Evolutionary conservation across 2,329 filamentous ascomycete species (phyloP).

Genomic region (Colletotrichum nymphaeae): DNA sequence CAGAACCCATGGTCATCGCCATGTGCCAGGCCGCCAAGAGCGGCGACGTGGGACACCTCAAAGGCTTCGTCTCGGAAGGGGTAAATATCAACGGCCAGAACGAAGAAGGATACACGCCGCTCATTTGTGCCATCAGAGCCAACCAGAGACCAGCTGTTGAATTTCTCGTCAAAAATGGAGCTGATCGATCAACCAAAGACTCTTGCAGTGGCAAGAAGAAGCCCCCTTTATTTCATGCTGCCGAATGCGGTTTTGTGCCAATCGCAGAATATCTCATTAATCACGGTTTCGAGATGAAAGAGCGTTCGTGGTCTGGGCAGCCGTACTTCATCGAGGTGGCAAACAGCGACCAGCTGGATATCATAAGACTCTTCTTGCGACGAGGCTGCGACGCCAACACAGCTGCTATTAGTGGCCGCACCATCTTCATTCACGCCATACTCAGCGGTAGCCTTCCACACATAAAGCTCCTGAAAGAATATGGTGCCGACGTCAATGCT

Average conservation of each 20-base stretch:
- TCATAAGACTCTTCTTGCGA: conserved; percentile 41
- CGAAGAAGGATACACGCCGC: conserved; percentile 47
- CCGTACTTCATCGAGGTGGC: conserved; percentile 33
- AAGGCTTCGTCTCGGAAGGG: conserved; percentile 47
- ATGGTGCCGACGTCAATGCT: conserved; percentile 44
- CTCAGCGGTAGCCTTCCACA: conserved; percentile 33
- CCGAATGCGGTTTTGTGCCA: conserved; percentile 23
- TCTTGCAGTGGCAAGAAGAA: conserved; percentile 35
- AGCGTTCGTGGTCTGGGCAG: conserved; percentile 28
- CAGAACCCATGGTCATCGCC: conserved; percentile 50
- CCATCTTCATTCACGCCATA: conserved; percentile 44
- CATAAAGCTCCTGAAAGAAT: conserved; percentile 29
- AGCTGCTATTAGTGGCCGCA: conserved; percentile 44
- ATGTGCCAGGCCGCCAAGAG: conserved; percentile 48
- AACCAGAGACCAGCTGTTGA: conserved; percentile 46
- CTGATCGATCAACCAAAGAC: conserved; percentile 38
- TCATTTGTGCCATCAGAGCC: conserved; percentile 48
- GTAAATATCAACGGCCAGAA: conserved; percentile 50
- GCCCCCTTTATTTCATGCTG: conserved; percentile 40
- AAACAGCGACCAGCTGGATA: conserved; percentile 26
- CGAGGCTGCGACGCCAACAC: conserved; percentile 49
- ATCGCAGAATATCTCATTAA: conserved; percentile 35
- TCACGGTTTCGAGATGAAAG: conserved; percentile 34
- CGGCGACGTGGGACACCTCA: conserved; percentile 48
- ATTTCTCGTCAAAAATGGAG: conserved; percentile 47